Conservation (phyloP, 305 asterid species). For the Solanum hybrid region DNA sequence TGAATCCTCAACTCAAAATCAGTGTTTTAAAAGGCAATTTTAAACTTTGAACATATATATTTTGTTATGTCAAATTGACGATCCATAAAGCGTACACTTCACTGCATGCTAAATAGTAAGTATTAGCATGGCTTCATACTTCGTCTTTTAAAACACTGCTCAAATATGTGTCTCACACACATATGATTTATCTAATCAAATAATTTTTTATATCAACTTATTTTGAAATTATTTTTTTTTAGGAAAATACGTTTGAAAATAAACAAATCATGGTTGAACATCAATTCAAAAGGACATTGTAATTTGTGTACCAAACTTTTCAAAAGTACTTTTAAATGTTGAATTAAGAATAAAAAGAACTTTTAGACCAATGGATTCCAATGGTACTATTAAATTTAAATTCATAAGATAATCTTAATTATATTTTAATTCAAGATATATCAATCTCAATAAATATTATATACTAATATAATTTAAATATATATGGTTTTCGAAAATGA, state of each 20-base stretch:
- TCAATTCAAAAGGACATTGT: neutral
- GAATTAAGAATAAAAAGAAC: neutral
- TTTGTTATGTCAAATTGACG: neutral
- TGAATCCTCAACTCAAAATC: neutral
- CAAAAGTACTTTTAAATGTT: neutral
- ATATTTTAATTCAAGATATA: neutral
- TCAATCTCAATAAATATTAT: neutral
- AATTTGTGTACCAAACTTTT: neutral
- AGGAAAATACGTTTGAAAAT: too few relatives aligned
- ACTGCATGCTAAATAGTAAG: too few relatives aligned
- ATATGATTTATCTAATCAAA: neutral
- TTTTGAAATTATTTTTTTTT: too few relatives aligned
- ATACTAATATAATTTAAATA: neutral
- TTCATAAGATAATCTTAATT: neutral
- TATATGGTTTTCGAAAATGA: neutral
- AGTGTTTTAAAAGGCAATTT: neutral
- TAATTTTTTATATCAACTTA: too few relatives aligned
- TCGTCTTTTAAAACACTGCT: neutral
- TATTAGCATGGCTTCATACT: fast-evolving
- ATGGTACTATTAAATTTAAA: neutral
- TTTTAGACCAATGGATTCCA: neutral
- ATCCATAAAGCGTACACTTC: too few relatives aligned
- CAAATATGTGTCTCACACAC: neutral
- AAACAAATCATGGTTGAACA: neutral
- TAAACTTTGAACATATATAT: neutral